Conservation (phyloP, 768 basidiomycete species). For the Leccinum aurantiacum region DNA sequence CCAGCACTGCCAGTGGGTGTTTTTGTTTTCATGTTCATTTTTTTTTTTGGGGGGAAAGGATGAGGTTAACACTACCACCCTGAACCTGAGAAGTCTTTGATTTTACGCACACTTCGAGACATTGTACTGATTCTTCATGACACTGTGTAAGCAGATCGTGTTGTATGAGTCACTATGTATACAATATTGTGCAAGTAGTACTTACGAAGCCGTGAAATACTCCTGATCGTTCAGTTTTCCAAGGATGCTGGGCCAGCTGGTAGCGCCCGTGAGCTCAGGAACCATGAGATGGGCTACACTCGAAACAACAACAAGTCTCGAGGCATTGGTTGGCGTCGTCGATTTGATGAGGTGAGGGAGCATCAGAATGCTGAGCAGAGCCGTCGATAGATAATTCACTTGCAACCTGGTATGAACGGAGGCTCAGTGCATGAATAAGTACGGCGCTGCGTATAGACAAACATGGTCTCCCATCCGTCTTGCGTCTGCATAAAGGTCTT, state of each 20-base stretch:
- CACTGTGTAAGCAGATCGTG: constrained; percentile 9
- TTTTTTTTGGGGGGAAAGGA: not conserved
- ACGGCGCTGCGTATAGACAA: constrained; percentile 4
- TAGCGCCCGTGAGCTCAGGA: constrained; percentile 7
- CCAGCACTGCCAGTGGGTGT: constrained; percentile 24
- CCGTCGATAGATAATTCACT: constrained; percentile 38
- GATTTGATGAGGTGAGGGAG: constrained; percentile 36
- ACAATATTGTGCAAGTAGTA: not conserved
- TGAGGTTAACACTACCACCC: not conserved
- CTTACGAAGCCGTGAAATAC: constrained; percentile 30
- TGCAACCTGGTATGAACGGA: constrained; percentile 28
- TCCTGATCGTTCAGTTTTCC: constrained; percentile 26
- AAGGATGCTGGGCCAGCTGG: constrained; percentile 28
- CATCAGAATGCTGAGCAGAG: constrained; percentile 35
- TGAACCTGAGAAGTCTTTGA: not conserved
- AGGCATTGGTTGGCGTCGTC: constrained; percentile 20
- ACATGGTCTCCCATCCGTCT: constrained; percentile 41
- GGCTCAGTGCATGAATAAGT: not conserved
- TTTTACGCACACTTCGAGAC: constrained; percentile 28
- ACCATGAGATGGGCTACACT: constrained; percentile 29
- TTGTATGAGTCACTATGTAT: not conserved
- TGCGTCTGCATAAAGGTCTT: constrained; percentile 25
- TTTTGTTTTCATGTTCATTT: not conserved
- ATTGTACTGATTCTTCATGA: constrained; percentile 27
- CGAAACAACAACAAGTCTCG: constrained; percentile 33